A percentile compares a stretch with the other conserved stretches of the same genome.
Conservation (phyloP, 2,329 filamentous ascomycete genomes). For the Elsinoe fawcettii region DNA sequence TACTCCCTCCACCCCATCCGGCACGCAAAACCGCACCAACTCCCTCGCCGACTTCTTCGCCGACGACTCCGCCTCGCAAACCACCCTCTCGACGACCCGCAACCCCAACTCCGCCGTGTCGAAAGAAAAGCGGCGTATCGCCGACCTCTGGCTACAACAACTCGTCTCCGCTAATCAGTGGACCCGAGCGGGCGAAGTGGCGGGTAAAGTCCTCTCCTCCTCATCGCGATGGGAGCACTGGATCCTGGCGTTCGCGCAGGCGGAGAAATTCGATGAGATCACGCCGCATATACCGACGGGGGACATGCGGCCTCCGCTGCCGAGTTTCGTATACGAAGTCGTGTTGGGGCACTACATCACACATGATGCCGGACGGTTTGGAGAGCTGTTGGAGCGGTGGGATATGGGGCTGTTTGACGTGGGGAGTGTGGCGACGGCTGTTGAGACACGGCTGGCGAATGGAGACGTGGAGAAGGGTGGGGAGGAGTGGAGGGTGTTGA, state of each 20-base stretch:
- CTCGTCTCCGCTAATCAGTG: slow-evolving; percentile 69
- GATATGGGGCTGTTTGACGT: slow-evolving; percentile 76
- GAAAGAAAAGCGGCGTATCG: slow-evolving; percentile 82
- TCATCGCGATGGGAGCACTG: slow-evolving; percentile 87
- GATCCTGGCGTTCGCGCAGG: slow-evolving; percentile 85
- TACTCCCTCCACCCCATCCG: slow-evolving; percentile 40
- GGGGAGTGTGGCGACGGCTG: slow-evolving; percentile 63
- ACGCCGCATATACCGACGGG: slow-evolving; percentile 71
- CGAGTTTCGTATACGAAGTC: slow-evolving; percentile 77
- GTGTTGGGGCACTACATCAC: slow-evolving; percentile 83
- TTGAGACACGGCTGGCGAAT: slow-evolving; percentile 74
- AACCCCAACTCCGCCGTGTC: slow-evolving; percentile 59
- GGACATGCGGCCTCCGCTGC: slow-evolving; percentile 69
- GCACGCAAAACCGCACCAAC: slow-evolving; percentile 22
- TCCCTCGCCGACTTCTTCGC: slow-evolving; percentile 59
- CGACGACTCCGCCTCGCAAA: slow-evolving; percentile 49
- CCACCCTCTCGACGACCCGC: slow-evolving; percentile 53
- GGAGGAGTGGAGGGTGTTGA: slow-evolving; percentile 82
- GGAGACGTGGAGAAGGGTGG: slow-evolving; percentile 68
- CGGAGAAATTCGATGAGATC: slow-evolving; percentile 83
- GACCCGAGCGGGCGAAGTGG: slow-evolving; percentile 68
- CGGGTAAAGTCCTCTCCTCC: slow-evolving; percentile 72
- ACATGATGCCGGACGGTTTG: slow-evolving; percentile 65
- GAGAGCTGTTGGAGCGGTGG: slow-evolving; percentile 75
- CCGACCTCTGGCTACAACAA: slow-evolving; percentile 88